phyloP scores from a whole-genome alignment of 257 asterid species.

The Gynochthodes officinalis region DNA sequence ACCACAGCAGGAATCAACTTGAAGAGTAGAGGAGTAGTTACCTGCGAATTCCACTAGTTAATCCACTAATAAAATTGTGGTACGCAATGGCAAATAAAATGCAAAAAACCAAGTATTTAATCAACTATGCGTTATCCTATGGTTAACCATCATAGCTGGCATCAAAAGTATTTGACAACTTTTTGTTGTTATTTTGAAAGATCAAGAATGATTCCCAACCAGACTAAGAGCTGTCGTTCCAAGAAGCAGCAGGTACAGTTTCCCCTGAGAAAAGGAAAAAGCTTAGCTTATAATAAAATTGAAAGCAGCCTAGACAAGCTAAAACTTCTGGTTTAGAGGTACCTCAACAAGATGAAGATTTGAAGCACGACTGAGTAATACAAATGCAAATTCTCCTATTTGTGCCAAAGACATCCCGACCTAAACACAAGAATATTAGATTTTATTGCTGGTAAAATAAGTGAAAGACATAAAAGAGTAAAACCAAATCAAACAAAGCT shows the following conservation, averaged over 20 bases:
- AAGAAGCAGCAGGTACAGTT: constrained; percentile 86
- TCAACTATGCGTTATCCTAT: background rate
- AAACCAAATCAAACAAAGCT: constrained; percentile 13
- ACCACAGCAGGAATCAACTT: constrained; percentile 91
- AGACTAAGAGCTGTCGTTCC: constrained; percentile 98
- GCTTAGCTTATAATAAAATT: background rate
- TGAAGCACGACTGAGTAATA: constrained; percentile 96
- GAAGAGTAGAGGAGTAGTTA: constrained; percentile 93
- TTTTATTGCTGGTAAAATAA: constrained; percentile 9
- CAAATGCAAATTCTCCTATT: constrained; percentile 98
- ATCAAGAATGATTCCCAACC: constrained; percentile 39
- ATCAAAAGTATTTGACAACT: background rate
- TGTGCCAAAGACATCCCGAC: constrained; percentile 99
- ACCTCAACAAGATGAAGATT: constrained; percentile 99
- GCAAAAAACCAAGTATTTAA: background rate
- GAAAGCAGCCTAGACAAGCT: background rate
- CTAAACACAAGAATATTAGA: constrained; percentile 32
- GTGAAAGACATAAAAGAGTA: constrained; percentile 12
- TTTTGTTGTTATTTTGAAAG: background rate
- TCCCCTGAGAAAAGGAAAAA: constrained; percentile 48
- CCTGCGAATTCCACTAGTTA: constrained; percentile 42
- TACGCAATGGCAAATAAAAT: background rate
- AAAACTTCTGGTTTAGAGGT: constrained; percentile 12
- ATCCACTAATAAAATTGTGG: background rate
- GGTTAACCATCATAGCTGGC: background rate